Evolutionary conservation across 2,329 filamentous ascomycete genomes (phyloP).

Genomic region (Fusarium fracticaudum): DNA sequence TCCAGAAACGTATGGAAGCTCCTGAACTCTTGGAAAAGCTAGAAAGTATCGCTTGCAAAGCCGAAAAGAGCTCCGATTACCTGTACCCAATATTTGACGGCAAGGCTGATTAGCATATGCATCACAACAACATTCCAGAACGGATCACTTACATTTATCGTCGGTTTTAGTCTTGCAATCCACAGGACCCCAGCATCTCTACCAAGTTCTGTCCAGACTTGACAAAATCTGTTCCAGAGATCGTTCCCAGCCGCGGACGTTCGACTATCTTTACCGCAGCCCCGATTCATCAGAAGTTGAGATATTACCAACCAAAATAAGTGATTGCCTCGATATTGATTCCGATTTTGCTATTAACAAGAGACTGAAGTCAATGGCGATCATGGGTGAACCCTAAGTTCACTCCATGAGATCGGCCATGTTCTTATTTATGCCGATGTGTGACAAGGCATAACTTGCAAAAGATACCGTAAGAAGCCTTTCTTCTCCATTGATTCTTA

Average conservation of each 20-base stretch:
- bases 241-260: no score
- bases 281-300: no score
- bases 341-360: no score
- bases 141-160: fast-evolving
- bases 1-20: not conserved
- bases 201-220: not conserved
- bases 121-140: not conserved
- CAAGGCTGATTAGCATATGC: not conserved
- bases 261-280: fast-evolving
- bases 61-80: not conserved
- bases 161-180: fast-evolving
- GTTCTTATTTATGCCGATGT: no score
- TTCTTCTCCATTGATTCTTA: no score
- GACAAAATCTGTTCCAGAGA: no score
- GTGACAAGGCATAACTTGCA: no score
- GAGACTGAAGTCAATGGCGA: fast-evolving
- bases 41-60: not conserved
- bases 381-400: no score
- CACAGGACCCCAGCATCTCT: fast-evolving
- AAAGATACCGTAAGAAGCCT: no score
- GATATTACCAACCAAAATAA: no score
- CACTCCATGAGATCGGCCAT: no score
- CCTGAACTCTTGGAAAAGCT: not conserved
- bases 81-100: not conserved
- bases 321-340: no score